Conservation (phyloP, 805 yeast genomes). For the Saccharomyces mikatae region DNA sequence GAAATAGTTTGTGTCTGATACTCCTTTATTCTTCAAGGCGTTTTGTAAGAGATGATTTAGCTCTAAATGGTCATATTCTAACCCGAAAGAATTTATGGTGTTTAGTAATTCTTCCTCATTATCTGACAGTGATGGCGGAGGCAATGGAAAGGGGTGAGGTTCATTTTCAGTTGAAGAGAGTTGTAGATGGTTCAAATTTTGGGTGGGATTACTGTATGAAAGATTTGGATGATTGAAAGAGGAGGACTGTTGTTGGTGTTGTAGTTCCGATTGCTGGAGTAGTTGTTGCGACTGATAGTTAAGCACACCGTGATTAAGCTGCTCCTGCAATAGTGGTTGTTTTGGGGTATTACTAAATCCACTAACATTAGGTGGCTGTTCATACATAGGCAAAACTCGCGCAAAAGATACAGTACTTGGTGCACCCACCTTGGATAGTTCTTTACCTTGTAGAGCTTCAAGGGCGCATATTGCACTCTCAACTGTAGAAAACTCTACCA, state of each 20-base stretch:
- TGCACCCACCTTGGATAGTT: conserved; percentile 64
- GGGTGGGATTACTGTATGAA: conserved; percentile 9
- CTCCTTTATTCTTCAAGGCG: conserved; percentile 39
- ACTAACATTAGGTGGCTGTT: conserved; percentile 17
- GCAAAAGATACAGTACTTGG: conserved; percentile 81
- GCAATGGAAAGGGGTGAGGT: conserved; percentile 30
- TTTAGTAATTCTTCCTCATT: conserved; percentile 11
- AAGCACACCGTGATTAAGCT: conserved; percentile 27
- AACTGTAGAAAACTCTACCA: conserved; percentile 63
- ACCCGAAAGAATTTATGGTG: conserved; percentile 19
- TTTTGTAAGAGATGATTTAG: conserved; percentile 38
- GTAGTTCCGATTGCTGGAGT: conserved; percentile 18
- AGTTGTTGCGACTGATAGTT: conserved; percentile 27
- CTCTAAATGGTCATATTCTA: conserved; percentile 18
- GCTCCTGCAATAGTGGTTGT: conserved; percentile 29
- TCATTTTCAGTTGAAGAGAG: conserved; percentile 24
- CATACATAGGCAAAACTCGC: conserved; percentile 42
- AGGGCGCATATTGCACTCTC: conserved; percentile 77
- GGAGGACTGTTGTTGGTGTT: conserved; percentile 1
- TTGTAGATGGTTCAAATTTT: not conserved
- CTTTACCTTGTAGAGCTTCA: conserved; percentile 72
- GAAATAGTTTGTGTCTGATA: conserved; percentile 41
- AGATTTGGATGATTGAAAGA: conserved; percentile 9
- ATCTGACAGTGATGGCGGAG: conserved; percentile 25
- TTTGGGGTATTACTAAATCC: conserved; percentile 2